Base-by-base conservation (phyloP, 768 basidiomycete genomes). In the Kwoniella botswanensis region DNA sequence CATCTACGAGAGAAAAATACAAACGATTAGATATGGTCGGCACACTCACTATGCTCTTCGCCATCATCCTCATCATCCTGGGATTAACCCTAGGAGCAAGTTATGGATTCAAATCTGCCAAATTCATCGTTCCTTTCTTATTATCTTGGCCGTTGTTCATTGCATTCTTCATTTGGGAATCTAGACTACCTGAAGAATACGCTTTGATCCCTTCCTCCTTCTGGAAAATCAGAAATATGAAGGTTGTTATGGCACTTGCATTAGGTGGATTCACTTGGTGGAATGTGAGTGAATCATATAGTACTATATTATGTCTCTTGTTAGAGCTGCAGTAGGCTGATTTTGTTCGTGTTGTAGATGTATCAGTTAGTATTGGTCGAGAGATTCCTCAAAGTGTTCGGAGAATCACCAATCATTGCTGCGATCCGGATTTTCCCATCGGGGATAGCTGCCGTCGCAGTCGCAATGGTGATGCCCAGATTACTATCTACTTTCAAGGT, bases 191-290 rank as follows among this genome's bases (percentile, higher is more conserved):
- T 12, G 61, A 73, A 24, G 76, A 68, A 21, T 77, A 79, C 63
- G 80, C 82, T 17, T 60, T 80, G 42, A 74, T 83, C 59, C 82
- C 82, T 10, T 68, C 80, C 12, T 43, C 44, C 6, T 76, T 76
- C 60, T 83, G 83, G 82, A 68, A 67, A 24, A 79, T 82, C 46
- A 76, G 72, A 21, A 83, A 83, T 70, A 78, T 84, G 62, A 66
- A 70, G 11, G n/a, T 79, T 2, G 61, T 82, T 63, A 74, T 79
- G 63, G 57, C 76, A 55, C 71, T 82, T 50, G 75, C 81, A 0
- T 68, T 84, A n/a, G 70, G 67, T 29, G 71, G 79, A 26, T 79
- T 80, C 68, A 59, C 72, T 5, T 82, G 79, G 77, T 80, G 74
- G 75, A 66, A 65, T 10, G 68, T 77, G 9, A 62, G 63, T 65